phyloP scores from a whole-genome alignment of 176 grass and related monocot species.

The Zizania latifolia region DNA sequence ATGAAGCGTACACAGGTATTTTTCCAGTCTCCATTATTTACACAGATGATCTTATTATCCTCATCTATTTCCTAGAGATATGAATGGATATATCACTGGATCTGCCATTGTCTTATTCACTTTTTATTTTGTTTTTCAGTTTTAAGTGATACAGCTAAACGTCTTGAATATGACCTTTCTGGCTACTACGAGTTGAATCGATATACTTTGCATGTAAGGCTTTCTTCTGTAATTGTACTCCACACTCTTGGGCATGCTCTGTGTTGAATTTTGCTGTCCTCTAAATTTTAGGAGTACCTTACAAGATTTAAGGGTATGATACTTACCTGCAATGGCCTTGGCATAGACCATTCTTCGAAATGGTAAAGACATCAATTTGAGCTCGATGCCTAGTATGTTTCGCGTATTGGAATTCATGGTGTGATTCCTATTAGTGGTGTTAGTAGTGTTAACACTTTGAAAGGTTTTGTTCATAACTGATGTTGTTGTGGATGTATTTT shows the following conservation, averaged over 20 bases:
- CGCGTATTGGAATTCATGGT: background rate
- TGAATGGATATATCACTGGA: background rate
- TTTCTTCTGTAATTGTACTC: background rate
- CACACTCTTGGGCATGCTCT: background rate
- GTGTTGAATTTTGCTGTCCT: background rate
- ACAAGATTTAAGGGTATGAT: slow-evolving; percentile 82
- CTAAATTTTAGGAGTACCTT: slow-evolving; percentile 68
- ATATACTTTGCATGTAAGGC: slow-evolving; percentile 59
- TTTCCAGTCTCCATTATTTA: background rate
- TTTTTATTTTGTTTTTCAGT: slow-evolving; percentile 43
- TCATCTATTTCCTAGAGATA: background rate
- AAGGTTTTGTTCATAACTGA: background rate
- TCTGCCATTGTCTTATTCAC: slow-evolving; percentile 5
- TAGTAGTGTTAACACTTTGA: background rate
- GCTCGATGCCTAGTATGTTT: background rate
- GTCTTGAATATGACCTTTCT: slow-evolving; percentile 61
- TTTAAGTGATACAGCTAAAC: slow-evolving; percentile 57
- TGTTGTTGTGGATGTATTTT: background rate
- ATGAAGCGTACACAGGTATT: slow-evolving; percentile 65
- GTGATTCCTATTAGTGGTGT: background rate
- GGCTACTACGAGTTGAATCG: slow-evolving; percentile 57
- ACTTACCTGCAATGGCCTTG: slow-evolving; percentile 81
- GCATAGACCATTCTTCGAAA: slow-evolving; percentile 52
- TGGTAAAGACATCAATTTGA: slow-evolving; percentile 29
- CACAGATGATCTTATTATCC: background rate